These are phyloP conservation scores for Vitis labrusca DNA, from an alignment of 164 flowering plant genomes.

Conservation along the genomic window DNA sequence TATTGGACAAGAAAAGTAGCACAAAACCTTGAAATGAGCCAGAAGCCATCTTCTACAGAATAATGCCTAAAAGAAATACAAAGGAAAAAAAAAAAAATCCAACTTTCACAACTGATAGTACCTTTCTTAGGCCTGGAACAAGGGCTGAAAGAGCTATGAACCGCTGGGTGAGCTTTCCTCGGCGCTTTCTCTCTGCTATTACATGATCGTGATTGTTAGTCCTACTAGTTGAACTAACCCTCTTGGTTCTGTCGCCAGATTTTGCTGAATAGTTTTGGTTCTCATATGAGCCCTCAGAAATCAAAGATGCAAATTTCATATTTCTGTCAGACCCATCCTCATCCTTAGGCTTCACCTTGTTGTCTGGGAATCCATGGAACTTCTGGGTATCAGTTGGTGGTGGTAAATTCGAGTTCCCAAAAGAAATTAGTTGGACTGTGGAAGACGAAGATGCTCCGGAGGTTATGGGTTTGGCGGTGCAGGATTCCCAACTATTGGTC, in stretches of 20 bases:
- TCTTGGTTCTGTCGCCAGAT: neutral
- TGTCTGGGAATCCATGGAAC: neutral
- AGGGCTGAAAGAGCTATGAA: slow-evolving; percentile 54
- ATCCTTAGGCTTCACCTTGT: slow-evolving; percentile 1
- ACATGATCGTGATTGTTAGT: slow-evolving; percentile 48
- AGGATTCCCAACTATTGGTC: slow-evolving; percentile 14
- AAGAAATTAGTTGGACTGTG: slow-evolving; percentile 15
- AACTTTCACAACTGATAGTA: slow-evolving; percentile 7
- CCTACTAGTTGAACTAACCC: slow-evolving; percentile 3
- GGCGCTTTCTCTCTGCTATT: slow-evolving; percentile 53
- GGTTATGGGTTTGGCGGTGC: neutral
- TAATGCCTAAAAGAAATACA: too few species aligned
- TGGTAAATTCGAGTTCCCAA: slow-evolving; percentile 7
- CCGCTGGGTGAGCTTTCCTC: slow-evolving; percentile 56
- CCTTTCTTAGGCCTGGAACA: slow-evolving; percentile 59
- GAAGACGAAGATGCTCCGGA: slow-evolving; percentile 13
- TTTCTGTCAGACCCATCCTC: slow-evolving; percentile 3
- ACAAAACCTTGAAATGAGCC: too few species aligned
- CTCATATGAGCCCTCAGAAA: neutral
- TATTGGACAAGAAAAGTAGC: too few species aligned
- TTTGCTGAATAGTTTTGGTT: neutral
- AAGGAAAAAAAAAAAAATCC: too few species aligned
- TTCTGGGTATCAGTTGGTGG: neutral
- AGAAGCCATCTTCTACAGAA: too few species aligned
- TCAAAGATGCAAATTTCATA: neutral